These are phyloP conservation scores for Chondrostereum purpureum DNA, from an alignment of 1,284 basidiomycete species.

Conservation along the genomic window DNA sequence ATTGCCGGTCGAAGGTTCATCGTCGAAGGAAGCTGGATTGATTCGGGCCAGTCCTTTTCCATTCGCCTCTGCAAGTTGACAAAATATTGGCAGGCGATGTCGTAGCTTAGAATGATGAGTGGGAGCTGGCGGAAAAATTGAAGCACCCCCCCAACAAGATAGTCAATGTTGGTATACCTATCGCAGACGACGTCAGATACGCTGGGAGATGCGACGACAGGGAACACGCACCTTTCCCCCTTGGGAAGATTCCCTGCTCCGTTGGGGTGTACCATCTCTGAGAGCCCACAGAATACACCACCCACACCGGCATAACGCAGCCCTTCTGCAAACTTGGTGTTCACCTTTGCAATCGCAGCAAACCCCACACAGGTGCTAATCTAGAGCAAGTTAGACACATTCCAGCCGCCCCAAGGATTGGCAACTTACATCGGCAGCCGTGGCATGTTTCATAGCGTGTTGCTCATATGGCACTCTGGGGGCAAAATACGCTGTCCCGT, in stretches of 20 bases:
- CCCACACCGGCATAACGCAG: slow-evolving; percentile 18
- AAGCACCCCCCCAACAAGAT: slow-evolving; percentile 13
- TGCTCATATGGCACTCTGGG: slow-evolving; percentile 4
- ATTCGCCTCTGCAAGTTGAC: slow-evolving; percentile 15
- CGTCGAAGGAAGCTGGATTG: slow-evolving; percentile 1
- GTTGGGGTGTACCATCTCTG: slow-evolving; percentile 15
- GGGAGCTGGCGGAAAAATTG: not conserved
- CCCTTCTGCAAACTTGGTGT: slow-evolving; percentile 9
- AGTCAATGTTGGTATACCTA: slow-evolving; percentile 24
- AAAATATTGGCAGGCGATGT: slow-evolving; percentile 22
- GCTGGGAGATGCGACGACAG: not conserved
- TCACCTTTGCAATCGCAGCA: slow-evolving; percentile 13
- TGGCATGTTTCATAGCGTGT: not conserved
- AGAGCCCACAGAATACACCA: slow-evolving; percentile 13
- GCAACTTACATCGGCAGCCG: slow-evolving; percentile 8
- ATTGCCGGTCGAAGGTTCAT: slow-evolving; percentile 9
- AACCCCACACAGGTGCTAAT: slow-evolving; percentile 11
- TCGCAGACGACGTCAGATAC: slow-evolving; percentile 7
- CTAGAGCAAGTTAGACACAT: not conserved
- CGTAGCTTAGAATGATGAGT: slow-evolving; percentile 16
- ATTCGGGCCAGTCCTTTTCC: slow-evolving; percentile 7
- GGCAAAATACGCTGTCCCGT: slow-evolving; percentile 13
- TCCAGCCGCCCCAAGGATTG: not conserved
- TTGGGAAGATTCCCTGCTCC: slow-evolving; percentile 19
- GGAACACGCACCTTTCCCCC: slow-evolving; percentile 19